phyloP scores from a whole-genome alignment of 2,329 filamentous ascomycete genomes.

The Botrytis galanthina region DNA sequence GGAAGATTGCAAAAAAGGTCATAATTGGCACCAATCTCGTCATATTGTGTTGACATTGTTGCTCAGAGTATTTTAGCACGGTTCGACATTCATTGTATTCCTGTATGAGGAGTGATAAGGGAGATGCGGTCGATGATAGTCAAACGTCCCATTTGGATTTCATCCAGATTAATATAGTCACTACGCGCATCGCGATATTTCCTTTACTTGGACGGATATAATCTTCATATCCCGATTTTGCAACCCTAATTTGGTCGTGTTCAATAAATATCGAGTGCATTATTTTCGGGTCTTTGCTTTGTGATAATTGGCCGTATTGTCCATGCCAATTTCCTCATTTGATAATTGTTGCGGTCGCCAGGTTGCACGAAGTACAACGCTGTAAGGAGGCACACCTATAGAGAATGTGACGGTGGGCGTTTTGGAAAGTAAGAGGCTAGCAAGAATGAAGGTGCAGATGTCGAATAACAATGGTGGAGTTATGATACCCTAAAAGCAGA shows the following conservation, averaged over 20 bases:
- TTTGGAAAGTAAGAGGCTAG: background rate
- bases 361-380: background rate
- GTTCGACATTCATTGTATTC: background rate
- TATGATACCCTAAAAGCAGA: background rate
- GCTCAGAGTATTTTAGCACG: background rate
- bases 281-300: background rate
- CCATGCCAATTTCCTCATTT: background rate
- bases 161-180: background rate
- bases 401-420: background rate
- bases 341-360: background rate
- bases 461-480: background rate
- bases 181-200: background rate
- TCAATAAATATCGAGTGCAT: background rate
- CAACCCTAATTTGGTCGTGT: background rate
- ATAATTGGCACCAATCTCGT: slow-evolving; percentile 2
- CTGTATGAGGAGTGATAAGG: background rate
- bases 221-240: background rate
- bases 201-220: rapidly evolving
- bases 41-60: slow-evolving; percentile 11
- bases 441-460: background rate
- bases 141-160: background rate
- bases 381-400: background rate
- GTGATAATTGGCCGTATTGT: background rate
- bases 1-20: background rate
- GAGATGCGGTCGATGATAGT: background rate